Evolutionary conservation across 331 rosid genomes (phyloP).

Genomic region (Spiraea crenata): DNA sequence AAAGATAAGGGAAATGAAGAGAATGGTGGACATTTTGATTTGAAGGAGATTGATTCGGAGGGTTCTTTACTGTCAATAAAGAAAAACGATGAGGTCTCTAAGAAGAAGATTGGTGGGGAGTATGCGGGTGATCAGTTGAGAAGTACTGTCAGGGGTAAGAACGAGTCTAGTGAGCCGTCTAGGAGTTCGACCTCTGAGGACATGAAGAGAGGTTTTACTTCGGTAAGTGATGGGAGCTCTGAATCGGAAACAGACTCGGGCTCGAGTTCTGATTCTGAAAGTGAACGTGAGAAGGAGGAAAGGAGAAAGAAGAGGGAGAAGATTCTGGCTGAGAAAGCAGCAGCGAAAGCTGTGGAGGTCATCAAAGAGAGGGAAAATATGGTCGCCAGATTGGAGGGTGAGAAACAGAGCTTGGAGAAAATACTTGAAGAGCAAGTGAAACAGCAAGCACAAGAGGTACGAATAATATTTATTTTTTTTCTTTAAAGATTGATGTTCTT

Average conservation of each 20-base stretch:
- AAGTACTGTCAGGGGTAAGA: slow-evolving; percentile 44
- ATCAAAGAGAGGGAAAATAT: slow-evolving; percentile 80
- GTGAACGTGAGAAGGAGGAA: slow-evolving; percentile 84
- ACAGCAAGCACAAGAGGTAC: slow-evolving; percentile 93
- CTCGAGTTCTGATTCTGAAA: slow-evolving; percentile 80
- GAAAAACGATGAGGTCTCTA: slow-evolving; percentile 33
- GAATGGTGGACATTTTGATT: slow-evolving; percentile 23
- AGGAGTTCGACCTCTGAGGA: slow-evolving; percentile 58
- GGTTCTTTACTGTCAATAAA: slow-evolving; percentile 25
- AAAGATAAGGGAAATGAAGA: slow-evolving; percentile 39
- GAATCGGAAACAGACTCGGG: slow-evolving; percentile 69
- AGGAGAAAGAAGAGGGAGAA: slow-evolving; percentile 63
- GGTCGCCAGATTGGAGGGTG: slow-evolving; percentile 96
- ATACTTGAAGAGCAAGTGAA: slow-evolving; percentile 84
- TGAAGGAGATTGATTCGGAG: slow-evolving; percentile 31
- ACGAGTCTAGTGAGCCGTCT: slow-evolving; percentile 35
- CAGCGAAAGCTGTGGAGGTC: slow-evolving; percentile 74
- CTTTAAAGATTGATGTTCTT: slow-evolving; percentile 1
- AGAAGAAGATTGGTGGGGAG: slow-evolving; percentile 32
- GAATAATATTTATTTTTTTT: neutral
- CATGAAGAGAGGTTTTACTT: slow-evolving; percentile 47
- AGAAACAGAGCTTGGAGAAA: slow-evolving; percentile 93
- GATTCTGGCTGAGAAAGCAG: slow-evolving; percentile 83
- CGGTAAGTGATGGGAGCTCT: slow-evolving; percentile 61
- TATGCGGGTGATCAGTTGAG: slow-evolving; percentile 35